Percentiles rank a stretch among this genome's conserved stretches.
These are phyloP conservation scores for Emergomyces africanus DNA, from an alignment of 2,329 filamentous ascomycete genomes.

Conservation along the genomic window DNA sequence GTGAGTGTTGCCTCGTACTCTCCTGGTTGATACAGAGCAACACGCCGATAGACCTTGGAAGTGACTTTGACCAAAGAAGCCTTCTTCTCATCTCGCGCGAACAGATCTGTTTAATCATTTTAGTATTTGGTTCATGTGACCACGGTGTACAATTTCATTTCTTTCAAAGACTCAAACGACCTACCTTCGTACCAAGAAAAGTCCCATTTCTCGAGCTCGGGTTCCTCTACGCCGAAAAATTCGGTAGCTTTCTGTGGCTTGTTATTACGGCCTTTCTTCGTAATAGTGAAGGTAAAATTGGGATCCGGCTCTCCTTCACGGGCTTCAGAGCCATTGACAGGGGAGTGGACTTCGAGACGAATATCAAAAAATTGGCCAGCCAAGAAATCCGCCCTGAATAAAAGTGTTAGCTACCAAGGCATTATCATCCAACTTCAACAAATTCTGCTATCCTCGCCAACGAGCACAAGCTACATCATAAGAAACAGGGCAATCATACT, in stretches of 20 bases:
- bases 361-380: conserved; percentile 77
- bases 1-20: conserved; percentile 62
- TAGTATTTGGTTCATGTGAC: not conserved
- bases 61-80: conserved; percentile 68
- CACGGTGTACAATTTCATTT: not conserved
- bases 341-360: conserved; percentile 68
- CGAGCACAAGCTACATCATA: not conserved
- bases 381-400: conserved; percentile 57
- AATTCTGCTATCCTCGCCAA: not conserved
- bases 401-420: not conserved
- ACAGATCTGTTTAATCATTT: conserved; percentile 45
- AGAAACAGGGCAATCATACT: conserved; percentile 27
- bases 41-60: conserved; percentile 62
- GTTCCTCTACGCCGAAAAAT: conserved; percentile 59
- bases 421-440: not conserved
- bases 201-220: conserved; percentile 64
- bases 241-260: conserved; percentile 43
- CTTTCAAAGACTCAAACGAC: conserved; percentile 6
- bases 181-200: conserved; percentile 70
- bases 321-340: conserved; percentile 70
- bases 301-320: conserved; percentile 55
- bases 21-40: conserved; percentile 66
- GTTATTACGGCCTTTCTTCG: conserved; percentile 41
- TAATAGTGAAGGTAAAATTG: conserved; percentile 62
- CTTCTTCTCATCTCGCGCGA: conserved; percentile 56